A percentile compares a stretch with the other conserved stretches of the same genome.
These are phyloP conservation scores for Astragalus glycyphyllos DNA, from an alignment of 306 rosid species.

Conservation along the genomic window DNA sequence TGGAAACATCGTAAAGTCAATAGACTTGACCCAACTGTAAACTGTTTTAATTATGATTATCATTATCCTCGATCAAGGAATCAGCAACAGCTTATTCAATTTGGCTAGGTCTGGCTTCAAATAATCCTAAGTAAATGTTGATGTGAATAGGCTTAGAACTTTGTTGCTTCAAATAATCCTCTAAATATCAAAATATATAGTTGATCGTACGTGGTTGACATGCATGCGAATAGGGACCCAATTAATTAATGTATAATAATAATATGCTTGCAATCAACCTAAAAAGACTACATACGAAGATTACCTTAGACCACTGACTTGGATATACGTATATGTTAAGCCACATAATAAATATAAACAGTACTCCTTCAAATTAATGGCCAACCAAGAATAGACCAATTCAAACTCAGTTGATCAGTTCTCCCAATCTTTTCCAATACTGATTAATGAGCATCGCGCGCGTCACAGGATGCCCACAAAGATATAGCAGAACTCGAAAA, in stretches of 20 bases:
- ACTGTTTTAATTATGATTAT: background rate
- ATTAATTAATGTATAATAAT: too few relatives aligned
- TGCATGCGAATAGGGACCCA: too few relatives aligned
- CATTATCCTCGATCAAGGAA: background rate
- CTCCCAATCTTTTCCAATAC: slow-evolving; percentile 23
- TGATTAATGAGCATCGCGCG: background rate
- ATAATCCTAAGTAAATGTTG: background rate
- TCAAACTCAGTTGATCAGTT: slow-evolving; percentile 21
- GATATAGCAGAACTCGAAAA: too few relatives aligned
- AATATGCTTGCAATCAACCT: background rate
- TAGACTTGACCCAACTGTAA: slow-evolving; percentile 30
- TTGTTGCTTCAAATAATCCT: background rate
- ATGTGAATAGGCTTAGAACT: background rate
- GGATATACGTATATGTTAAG: background rate
- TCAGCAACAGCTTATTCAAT: background rate
- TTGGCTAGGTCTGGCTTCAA: background rate
- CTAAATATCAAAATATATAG: background rate
- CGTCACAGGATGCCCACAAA: too few relatives aligned
- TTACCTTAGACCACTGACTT: slow-evolving; percentile 21
- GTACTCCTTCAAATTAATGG: too few relatives aligned
- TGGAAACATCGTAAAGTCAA: slow-evolving; percentile 11
- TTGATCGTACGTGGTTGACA: slow-evolving; percentile 25
- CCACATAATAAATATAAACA: background rate
- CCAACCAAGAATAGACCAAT: background rate
- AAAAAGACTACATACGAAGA: background rate